Base-by-base conservation (phyloP, 2,329 filamentous ascomycete genomes). In the Tolypocladium inflatum region DNA sequence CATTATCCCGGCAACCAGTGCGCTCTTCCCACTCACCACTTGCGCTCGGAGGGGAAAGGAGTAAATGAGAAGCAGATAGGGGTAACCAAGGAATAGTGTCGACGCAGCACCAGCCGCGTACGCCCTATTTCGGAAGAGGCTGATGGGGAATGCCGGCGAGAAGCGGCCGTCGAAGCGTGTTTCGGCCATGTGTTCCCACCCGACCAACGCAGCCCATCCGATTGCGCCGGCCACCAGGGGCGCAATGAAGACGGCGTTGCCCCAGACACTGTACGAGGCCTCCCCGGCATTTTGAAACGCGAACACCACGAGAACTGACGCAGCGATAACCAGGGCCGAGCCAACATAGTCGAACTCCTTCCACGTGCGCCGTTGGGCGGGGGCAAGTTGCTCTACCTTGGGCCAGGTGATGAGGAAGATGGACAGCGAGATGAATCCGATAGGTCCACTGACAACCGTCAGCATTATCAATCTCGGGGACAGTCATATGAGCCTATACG, bases 241-340 rank as follows among this genome's bases (percentile, higher is more conserved):
- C 0, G 63, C 70, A 35, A 73, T 60, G 50, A 74, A 74, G 5
- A 68, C 54, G 5, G 66, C 69, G 26, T 72, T 70, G 9, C 73
- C 66, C 80, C 81, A 85, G 43, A 69, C 64, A n/a, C 70, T 60
- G 1, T 61, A 58, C 3, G 69, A 61, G 0, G 68, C 66, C 1
- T 65, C 65, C 0, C 77, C 77, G 3, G 75, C 75, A 61, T 78
- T 78, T 63, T 86, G 81, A 58, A 86, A 83, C 2, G 82, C 72
- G 62, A 83, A 84, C 0, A 84, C 79, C 5, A 84, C 72, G 2
- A 85, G 73, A 0, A 82, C 77, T 0, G 81, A 77, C 1, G 80
- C 77, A 3, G 77, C 71, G 10, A 85, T 74, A 15, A 83, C 69
- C 26, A 85, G 71, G n/a, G 79, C 61, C 0, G 80, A 80, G 13